phyloP scores from a whole-genome alignment of 78 protist species.

The Dictyostelium intermedium region DNA sequence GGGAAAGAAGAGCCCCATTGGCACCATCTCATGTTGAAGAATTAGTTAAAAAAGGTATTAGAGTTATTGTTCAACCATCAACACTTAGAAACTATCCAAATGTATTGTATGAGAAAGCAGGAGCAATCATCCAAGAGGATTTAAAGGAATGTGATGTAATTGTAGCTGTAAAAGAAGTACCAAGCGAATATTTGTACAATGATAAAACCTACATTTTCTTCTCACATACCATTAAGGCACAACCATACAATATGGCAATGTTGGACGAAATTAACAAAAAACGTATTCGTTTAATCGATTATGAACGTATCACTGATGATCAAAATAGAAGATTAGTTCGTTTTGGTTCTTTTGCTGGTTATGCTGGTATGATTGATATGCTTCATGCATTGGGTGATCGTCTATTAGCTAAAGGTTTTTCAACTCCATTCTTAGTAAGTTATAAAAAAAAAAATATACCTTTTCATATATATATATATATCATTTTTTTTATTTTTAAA shows the following conservation, averaged over 20 bases:
- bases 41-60: slow-evolving; percentile 74
- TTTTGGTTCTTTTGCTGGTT: slow-evolving; percentile 94
- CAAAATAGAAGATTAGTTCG: slow-evolving; percentile 87
- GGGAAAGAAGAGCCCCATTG: slow-evolving; percentile 97
- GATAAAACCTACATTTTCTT: slow-evolving; percentile 84
- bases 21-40: slow-evolving; percentile 90
- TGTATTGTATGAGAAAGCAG: slow-evolving; percentile 86
- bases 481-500: no score
- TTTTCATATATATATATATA: neutral
- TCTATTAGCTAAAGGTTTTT: slow-evolving; percentile 82
- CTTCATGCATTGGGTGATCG: slow-evolving; percentile 91
- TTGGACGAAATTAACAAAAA: slow-evolving; percentile 83
- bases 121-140: slow-evolving; percentile 91
- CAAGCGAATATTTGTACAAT: slow-evolving; percentile 63
- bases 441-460: no score
- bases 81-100: slow-evolving; percentile 82
- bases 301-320: slow-evolving; percentile 87
- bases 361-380: slow-evolving; percentile 91
- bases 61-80: slow-evolving; percentile 92
- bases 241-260: slow-evolving; percentile 94
- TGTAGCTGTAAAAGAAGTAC: slow-evolving; percentile 94
- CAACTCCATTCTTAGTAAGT: slow-evolving; percentile 87
- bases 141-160: slow-evolving; percentile 81
- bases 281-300: slow-evolving; percentile 93
- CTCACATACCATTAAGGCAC: slow-evolving; percentile 95